Percentiles rank a stretch among this genome's conserved stretches.
Evolutionary conservation across 2,329 filamentous ascomycete species (phyloP).

Genomic region (Lomentospora prolificans): DNA sequence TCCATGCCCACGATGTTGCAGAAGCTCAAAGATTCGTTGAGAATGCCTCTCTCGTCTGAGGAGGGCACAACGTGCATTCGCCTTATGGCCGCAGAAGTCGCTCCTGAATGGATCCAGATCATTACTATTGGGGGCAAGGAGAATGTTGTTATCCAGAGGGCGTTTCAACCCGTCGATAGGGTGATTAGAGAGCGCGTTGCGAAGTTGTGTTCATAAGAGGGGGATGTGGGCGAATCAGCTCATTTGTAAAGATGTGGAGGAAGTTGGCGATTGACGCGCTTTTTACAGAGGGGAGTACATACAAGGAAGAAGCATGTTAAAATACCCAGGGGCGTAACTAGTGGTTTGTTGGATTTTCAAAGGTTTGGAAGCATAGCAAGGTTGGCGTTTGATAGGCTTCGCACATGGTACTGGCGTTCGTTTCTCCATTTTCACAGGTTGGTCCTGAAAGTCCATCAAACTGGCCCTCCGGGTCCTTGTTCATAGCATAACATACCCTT

Average conservation of each 20-base stretch:
- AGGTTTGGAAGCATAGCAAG: background rate
- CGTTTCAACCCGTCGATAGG: slow-evolving; percentile 27
- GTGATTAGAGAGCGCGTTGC: slow-evolving; percentile 24
- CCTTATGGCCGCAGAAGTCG: slow-evolving; percentile 43
- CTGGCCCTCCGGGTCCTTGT: background rate
- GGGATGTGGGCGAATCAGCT: background rate
- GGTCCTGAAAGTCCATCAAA: background rate
- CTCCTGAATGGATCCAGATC: slow-evolving; percentile 46
- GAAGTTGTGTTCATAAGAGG: background rate
- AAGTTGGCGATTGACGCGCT: background rate
- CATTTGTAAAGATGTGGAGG: background rate
- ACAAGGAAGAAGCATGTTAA: background rate
- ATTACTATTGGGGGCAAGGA: slow-evolving; percentile 42
- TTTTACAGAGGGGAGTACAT: background rate
- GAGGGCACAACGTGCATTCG: slow-evolving; percentile 41
- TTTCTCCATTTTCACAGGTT: background rate
- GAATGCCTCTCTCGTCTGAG: slow-evolving; percentile 41
- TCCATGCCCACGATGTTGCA: slow-evolving; percentile 52
- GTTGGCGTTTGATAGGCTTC: too few species aligned
- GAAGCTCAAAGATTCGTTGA: slow-evolving; percentile 59
- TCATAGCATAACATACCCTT: background rate
- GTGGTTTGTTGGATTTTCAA: background rate
- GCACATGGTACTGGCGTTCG: background rate
- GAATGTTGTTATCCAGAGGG: slow-evolving; percentile 45
- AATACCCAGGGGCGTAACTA: background rate